Percentiles rank a stretch among this genome's conserved stretches.
phyloP scores from a whole-genome alignment of 352 stramenopile genomes.

The Globisporangium cederbergense region DNA sequence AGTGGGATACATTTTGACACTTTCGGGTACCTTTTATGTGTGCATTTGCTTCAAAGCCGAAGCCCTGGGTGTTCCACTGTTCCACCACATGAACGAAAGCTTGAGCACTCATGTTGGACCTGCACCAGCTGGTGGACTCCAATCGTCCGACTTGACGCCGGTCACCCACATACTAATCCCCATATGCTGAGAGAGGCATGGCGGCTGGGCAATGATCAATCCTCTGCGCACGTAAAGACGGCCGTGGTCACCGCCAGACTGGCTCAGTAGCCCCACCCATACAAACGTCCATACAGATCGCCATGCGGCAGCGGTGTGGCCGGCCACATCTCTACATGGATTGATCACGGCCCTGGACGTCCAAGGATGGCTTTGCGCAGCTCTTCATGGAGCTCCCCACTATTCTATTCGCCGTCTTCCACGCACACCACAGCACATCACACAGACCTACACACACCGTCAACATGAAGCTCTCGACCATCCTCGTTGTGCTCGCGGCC shows the following conservation, averaged over 20 bases:
- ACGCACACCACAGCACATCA: constrained; percentile 5
- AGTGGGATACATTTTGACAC: not conserved
- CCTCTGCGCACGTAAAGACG: constrained; percentile 8
- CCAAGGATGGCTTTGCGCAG: not conserved
- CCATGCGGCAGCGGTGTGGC: not conserved
- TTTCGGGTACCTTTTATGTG: too few relatives aligned
- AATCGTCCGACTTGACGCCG: constrained; percentile 2
- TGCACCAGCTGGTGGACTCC: constrained; percentile 7
- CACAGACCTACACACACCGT: not conserved
- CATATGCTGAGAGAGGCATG: not conserved
- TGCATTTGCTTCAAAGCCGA: too few relatives aligned
- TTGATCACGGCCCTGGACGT: not conserved
- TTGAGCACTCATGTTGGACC: constrained; percentile 5
- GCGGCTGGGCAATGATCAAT: not conserved
- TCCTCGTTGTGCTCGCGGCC: constrained; percentile 7
- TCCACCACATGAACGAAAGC: not conserved
- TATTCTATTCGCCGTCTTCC: constrained; percentile 10
- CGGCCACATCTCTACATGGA: constrained; percentile 7
- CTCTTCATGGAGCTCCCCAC: constrained; percentile 3
- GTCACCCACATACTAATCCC: not conserved
- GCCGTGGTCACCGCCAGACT: not conserved
- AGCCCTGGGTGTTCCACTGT: too few relatives aligned
- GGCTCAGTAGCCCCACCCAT: not conserved
- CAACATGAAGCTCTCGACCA: constrained; percentile 18
- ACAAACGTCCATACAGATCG: not conserved